phyloP scores from a whole-genome alignment of 2,329 filamentous ascomycete species.

The Trichocomaceae sp. region DNA sequence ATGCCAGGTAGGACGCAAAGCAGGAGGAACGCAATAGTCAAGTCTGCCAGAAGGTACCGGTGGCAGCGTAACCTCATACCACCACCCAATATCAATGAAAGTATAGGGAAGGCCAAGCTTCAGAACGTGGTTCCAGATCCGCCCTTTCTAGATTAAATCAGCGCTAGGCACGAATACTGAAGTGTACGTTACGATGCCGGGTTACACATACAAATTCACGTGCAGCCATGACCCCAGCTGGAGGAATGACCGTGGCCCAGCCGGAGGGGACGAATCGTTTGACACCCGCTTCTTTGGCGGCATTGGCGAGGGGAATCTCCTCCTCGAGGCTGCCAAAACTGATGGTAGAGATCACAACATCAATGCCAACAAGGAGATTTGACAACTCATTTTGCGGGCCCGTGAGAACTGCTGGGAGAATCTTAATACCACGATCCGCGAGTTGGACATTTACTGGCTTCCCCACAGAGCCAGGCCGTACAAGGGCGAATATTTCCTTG shows the following conservation, averaged over 20 bases:
- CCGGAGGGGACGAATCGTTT: conserved; percentile 49
- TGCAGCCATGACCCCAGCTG: conserved; percentile 40
- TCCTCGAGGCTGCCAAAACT: conserved; percentile 29
- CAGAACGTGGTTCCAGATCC: conserved; percentile 46
- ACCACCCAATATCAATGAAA: conserved; percentile 53
- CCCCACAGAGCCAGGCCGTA: not conserved
- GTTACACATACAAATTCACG: conserved; percentile 31
- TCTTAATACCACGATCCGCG: not conserved
- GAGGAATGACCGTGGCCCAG: conserved; percentile 43
- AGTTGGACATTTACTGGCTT: not conserved
- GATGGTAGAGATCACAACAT: conserved; percentile 44
- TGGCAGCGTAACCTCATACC: conserved; percentile 48
- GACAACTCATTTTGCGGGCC: not conserved
- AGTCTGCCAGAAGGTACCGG: conserved; percentile 40
- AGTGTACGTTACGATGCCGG: not conserved
- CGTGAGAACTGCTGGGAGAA: not conserved
- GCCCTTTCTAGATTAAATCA: conserved; percentile 41
- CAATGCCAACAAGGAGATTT: conserved; percentile 18
- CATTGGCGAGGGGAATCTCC: conserved; percentile 44
- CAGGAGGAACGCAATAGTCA: conserved; percentile 32
- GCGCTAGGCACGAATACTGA: not conserved
- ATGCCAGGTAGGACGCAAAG: conserved; percentile 29
- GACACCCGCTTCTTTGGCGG: conserved; percentile 45
- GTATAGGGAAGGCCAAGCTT: conserved; percentile 48
- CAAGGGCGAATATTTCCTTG: not conserved